Evolutionary conservation across 805 yeast species (phyloP).

Genomic region (Saturnispora quitensis): DNA sequence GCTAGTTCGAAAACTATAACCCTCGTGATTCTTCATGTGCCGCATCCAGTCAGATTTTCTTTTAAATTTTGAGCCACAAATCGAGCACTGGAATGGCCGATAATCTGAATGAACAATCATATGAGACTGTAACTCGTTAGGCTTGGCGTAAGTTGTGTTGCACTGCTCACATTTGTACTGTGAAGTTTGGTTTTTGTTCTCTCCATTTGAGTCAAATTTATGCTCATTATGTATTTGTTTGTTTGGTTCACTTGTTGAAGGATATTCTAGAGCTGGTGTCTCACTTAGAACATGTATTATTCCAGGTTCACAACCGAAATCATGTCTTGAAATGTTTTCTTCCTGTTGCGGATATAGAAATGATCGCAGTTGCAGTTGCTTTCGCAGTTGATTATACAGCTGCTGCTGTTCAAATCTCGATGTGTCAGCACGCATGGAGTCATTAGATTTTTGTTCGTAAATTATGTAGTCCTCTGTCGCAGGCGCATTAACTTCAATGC

Average conservation of each 20-base stretch:
- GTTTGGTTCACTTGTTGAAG: background rate
- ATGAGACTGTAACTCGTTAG: conserved; percentile 3
- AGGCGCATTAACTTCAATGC: background rate
- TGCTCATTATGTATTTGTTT: background rate
- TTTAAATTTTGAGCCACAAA: conserved; percentile 55
- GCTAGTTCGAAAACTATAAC: background rate
- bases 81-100: conserved; percentile 54
- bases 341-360: background rate
- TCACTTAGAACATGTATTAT: background rate
- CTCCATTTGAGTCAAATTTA: background rate
- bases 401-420: background rate
- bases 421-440: background rate
- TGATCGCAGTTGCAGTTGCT: background rate
- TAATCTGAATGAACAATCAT: conserved; percentile 44
- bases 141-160: background rate
- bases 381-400: background rate
- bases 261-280: background rate
- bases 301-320: background rate
- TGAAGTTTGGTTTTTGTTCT: background rate
- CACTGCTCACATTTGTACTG: background rate
- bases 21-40: conserved; percentile 54
- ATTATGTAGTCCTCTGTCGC: background rate
- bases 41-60: conserved; percentile 70
- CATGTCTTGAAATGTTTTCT: background rate
- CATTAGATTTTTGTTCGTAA: background rate